Conservation (phyloP, 2,329 filamentous ascomycete species). For the Alternaria metachromatica region DNA sequence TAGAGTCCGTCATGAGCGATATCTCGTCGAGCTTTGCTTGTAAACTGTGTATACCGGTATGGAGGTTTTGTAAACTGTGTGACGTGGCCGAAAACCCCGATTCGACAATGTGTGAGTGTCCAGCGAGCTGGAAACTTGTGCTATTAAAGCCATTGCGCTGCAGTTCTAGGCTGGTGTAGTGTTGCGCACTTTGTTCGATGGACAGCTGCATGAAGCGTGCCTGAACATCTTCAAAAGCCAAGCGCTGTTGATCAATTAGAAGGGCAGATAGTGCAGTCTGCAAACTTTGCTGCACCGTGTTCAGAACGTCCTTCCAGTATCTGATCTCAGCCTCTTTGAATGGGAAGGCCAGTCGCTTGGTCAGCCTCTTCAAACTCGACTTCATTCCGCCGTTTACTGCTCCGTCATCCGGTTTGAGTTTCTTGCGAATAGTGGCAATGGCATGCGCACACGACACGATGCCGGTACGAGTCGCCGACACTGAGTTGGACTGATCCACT, state of each 20-base stretch:
- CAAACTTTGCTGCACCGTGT: background rate
- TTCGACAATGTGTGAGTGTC: background rate
- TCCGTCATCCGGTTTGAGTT: background rate
- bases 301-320: background rate
- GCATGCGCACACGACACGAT: background rate
- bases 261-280: background rate
- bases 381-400: background rate
- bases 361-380: background rate
- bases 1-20: no score
- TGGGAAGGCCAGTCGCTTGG: background rate
- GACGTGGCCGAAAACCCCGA: background rate
- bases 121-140: background rate
- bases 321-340: background rate
- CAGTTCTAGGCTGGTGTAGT: background rate
- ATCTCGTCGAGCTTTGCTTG: no score
- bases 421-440: fast-evolving
- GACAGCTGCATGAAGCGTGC: background rate
- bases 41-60: background rate
- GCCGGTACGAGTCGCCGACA: background rate
- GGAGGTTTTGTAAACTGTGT: background rate
- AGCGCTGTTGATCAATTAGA: background rate
- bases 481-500: background rate
- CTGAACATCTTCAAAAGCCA: background rate
- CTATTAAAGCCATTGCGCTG: background rate
- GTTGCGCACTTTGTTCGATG: background rate